Evolutionary conservation across 1,284 basidiomycete species (phyloP).

Genomic region (Malassezia psittaci): DNA sequence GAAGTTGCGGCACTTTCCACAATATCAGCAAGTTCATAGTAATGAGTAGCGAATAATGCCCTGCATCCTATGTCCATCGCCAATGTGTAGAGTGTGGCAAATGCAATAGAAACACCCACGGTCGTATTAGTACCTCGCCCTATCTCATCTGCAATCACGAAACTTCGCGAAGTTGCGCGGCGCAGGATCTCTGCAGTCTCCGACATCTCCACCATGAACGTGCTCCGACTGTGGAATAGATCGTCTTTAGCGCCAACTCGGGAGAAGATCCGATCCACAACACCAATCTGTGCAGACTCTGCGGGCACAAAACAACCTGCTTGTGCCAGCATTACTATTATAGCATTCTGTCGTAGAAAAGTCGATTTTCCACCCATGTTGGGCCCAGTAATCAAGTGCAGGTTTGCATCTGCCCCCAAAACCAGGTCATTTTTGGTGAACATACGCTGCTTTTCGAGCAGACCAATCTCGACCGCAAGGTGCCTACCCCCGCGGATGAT

Average conservation of each 20-base stretch:
- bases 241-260: slow-evolving; percentile 94
- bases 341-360: slow-evolving; percentile 76
- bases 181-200: slow-evolving; percentile 56
- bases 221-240: slow-evolving; percentile 78
- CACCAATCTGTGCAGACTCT: slow-evolving; percentile 63
- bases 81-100: slow-evolving; percentile 75
- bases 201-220: slow-evolving; percentile 64
- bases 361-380: slow-evolving; percentile 95
- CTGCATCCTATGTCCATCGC: slow-evolving; percentile 64
- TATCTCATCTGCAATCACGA: slow-evolving; percentile 58
- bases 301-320: slow-evolving; percentile 88
- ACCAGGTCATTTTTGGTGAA: slow-evolving; percentile 61
- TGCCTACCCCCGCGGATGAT: slow-evolving; percentile 72
- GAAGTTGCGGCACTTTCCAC: slow-evolving; percentile 13
- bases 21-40: slow-evolving; percentile 83
- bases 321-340: slow-evolving; percentile 84
- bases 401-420: slow-evolving; percentile 56
- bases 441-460: slow-evolving; percentile 54
- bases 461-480: slow-evolving; percentile 80
- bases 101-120: slow-evolving; percentile 86
- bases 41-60: slow-evolving; percentile 89
- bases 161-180: slow-evolving; percentile 53
- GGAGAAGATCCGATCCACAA: slow-evolving; percentile 84
- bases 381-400: slow-evolving; percentile 80
- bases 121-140: slow-evolving; percentile 85